These are phyloP conservation scores for Golubevia pallescens DNA, from an alignment of 1,284 basidiomycete species.

Conservation along the genomic window DNA sequence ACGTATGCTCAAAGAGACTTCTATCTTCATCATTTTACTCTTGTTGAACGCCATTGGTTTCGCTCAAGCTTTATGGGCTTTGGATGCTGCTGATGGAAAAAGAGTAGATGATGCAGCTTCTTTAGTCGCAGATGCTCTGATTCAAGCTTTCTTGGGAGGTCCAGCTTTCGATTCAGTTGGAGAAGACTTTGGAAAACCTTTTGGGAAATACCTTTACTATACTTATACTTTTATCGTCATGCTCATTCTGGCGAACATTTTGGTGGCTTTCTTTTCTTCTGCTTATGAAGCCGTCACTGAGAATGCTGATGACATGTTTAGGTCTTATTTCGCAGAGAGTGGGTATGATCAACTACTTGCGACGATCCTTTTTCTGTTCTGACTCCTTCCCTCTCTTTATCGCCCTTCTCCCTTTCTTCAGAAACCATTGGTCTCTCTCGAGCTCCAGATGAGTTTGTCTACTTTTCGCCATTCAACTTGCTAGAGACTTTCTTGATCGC, in stretches of 20 bases:
- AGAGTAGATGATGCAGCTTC: conserved; percentile 68
- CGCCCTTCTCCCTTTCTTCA: conserved; percentile 10
- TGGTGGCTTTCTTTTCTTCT: conserved; percentile 79
- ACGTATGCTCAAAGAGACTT: conserved; percentile 88
- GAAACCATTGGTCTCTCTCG: conserved; percentile 67
- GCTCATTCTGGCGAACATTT: conserved; percentile 88
- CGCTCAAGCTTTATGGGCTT: conserved; percentile 81
- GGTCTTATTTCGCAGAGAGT: conserved; percentile 31
- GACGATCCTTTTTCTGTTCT: conserved; percentile 70
- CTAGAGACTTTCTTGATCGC: conserved; percentile 80
- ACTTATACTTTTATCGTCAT: conserved; percentile 85
- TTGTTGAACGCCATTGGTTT: conserved; percentile 84
- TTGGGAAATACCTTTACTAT: conserved; percentile 12
- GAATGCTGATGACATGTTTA: conserved; percentile 29
- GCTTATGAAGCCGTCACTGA: conserved; percentile 55
- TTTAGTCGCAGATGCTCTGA: conserved; percentile 76
- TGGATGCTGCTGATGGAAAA: conserved; percentile 86
- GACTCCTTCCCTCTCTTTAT: background rate
- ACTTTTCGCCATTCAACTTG: conserved; percentile 74
- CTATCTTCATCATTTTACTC: conserved; percentile 77
- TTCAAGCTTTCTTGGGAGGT: conserved; percentile 77
- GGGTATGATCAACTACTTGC: background rate
- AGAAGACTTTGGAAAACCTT: conserved; percentile 8
- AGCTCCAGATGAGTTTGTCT: conserved; percentile 74
- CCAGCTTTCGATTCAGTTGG: conserved; percentile 7